Percentiles rank a stretch among this genome's conserved stretches.
Conservation (phyloP, 2,329 filamentous ascomycete species). For the Mariannaea sp. region DNA sequence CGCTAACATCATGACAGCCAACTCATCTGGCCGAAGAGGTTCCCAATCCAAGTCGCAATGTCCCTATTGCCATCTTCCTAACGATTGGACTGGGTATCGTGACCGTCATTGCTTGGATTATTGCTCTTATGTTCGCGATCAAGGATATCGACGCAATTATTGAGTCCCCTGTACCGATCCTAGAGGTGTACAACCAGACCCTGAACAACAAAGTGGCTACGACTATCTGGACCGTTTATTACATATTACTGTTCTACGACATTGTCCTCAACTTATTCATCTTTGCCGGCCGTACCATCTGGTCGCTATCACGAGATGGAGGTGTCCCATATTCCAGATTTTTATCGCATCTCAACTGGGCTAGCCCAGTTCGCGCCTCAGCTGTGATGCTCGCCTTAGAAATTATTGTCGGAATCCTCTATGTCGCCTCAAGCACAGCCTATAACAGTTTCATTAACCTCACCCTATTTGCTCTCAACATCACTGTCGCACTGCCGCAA, state of each 20-base stretch:
- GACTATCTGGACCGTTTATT: conserved; percentile 34
- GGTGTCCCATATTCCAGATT: conserved; percentile 32
- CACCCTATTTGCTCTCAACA: conserved; percentile 34
- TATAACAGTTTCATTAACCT: conserved; percentile 36
- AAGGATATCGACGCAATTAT: conserved; percentile 33
- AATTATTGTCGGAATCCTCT: conserved; percentile 33
- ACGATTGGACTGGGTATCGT: conserved; percentile 31
- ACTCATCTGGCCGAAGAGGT: conserved; percentile 35
- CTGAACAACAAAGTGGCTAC: conserved; percentile 33
- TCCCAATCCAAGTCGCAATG: conserved; percentile 34
- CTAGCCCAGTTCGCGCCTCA: conserved; percentile 31
- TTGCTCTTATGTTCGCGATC: conserved; percentile 34
- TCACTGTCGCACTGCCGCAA: conserved; percentile 32
- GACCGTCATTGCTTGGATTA: conserved; percentile 33
- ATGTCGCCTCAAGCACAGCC: conserved; percentile 32
- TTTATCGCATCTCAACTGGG: conserved; percentile 28
- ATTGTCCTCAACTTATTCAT: conserved; percentile 36
- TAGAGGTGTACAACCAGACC: conserved; percentile 35
- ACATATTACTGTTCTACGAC: conserved; percentile 37
- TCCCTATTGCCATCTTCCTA: conserved; percentile 33
- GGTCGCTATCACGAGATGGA: conserved; percentile 35
- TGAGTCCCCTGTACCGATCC: conserved; percentile 30
- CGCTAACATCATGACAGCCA: neutral
- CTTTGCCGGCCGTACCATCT: conserved; percentile 33
- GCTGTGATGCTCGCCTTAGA: conserved; percentile 38